Base-by-base conservation (phyloP, 2,329 filamentous ascomycete species). In the Pseudocercospora pini-densiflorae region DNA sequence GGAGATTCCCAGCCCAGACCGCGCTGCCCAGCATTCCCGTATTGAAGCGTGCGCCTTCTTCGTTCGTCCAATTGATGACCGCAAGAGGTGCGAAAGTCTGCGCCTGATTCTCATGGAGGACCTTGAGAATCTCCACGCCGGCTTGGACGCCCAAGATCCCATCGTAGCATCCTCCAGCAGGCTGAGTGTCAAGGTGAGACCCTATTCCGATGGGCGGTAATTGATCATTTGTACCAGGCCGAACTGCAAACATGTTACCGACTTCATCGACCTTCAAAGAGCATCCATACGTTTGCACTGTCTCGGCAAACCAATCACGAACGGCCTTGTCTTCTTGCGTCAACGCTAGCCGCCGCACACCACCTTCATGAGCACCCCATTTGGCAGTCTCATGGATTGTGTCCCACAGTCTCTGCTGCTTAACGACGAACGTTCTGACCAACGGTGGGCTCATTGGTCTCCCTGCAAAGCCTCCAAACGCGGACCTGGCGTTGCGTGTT, bases 101-200 rank as follows among this genome's bases (percentile, higher is more conserved):
- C 53, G 71, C 69, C 16, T 66, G 67, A 58, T 75, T 77, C 36
- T 79, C 77, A 43, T 78, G 72, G 10, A 81, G 67, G 1, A 73
- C 77, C n/a, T 76, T 72, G 23, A 81, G 73, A 36, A 79, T 75
- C 68, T 80, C 78, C 19, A 80, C 73, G 9, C 72, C 74, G 7
- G 69, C 64, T 8, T 71, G 55, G 8, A 75, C 73, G 53, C 73
- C 73, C 12, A 74, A 67, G 27, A 70, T 70, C 8, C 72, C 71
- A 54, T 75, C 73, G 49, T 70, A 74, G 58, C 63, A 68, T 33
- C 74, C 72, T 49, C 74, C 74, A 19, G 70, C 72, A n/a, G 72
- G 69, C 16, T 73, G 69, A 10, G 74, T 75, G 59, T 70, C 68
- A 9, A 71, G 61, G 53, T 71, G 68, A 8, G 45, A 62, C n/a